Percentiles rank a stretch among this genome's conserved stretches.
phyloP scores from a whole-genome alignment of 331 rosid genomes.

The Rosa hybrid region DNA sequence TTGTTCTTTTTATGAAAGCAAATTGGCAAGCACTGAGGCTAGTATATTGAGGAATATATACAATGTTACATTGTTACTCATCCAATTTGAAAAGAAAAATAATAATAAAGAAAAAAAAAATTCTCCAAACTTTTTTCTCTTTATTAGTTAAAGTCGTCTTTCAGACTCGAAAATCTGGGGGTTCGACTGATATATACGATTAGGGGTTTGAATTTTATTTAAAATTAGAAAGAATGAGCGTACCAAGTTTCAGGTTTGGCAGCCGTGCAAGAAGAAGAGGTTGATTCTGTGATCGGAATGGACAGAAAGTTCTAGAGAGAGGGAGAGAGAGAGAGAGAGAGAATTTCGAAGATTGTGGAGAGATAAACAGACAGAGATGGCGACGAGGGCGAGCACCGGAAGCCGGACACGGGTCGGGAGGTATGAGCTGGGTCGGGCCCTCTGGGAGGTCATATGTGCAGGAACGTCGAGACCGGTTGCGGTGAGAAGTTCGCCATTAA shows the following conservation, averaged over 20 bases:
- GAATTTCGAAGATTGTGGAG: neutral
- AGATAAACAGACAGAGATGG: constrained; percentile 39
- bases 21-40: too few relatives aligned
- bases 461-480: constrained; percentile 39
- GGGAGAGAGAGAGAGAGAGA: neutral
- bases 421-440: constrained; percentile 78
- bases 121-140: too few relatives aligned
- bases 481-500: constrained; percentile 70
- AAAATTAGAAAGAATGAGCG: constrained; percentile 45
- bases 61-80: too few relatives aligned
- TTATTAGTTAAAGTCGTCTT: too few relatives aligned
- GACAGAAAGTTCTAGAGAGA: constrained; percentile 2
- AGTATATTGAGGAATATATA: too few relatives aligned
- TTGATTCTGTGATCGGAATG: constrained; percentile 16
- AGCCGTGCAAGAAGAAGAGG: constrained; percentile 94
- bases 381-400: constrained; percentile 34
- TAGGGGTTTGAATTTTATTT: neutral
- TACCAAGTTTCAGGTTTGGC: constrained; percentile 85
- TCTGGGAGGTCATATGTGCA: constrained; percentile 87
- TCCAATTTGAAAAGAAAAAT: too few relatives aligned
- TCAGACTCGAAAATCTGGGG: neutral
- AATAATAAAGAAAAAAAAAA: too few relatives aligned
- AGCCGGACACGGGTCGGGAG: constrained; percentile 63
- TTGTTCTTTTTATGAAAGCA: too few relatives aligned
- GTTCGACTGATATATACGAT: too few relatives aligned